Evolutionary conservation across 371 early-diverging fungal species (phyloP).

Genomic region (Mortierella sp.): DNA sequence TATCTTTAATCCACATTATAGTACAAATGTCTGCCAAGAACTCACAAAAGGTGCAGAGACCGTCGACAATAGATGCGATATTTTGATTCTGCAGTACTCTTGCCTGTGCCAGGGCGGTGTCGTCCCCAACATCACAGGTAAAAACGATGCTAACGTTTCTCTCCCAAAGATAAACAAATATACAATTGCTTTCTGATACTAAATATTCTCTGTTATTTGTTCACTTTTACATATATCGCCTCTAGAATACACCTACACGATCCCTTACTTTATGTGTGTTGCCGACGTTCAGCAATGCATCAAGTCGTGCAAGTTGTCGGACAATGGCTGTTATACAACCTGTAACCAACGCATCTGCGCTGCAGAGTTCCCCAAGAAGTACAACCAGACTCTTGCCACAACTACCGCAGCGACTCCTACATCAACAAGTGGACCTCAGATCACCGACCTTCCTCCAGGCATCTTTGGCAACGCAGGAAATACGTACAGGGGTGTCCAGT

Average conservation of each 20-base stretch:
- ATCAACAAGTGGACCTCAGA: slow-evolving; percentile 69
- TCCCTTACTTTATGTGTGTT: slow-evolving; percentile 56
- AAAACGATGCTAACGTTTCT: not conserved
- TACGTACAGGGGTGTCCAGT: slow-evolving; percentile 60
- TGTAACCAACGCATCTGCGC: slow-evolving; percentile 47
- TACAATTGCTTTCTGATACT: too few relatives aligned
- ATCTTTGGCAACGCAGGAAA: slow-evolving; percentile 83
- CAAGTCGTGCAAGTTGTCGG: slow-evolving; percentile 22
- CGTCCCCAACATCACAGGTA: slow-evolving; percentile 41
- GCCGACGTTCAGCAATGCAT: slow-evolving; percentile 46
- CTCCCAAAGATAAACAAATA: not conserved
- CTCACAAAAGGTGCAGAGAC: slow-evolving; percentile 30
- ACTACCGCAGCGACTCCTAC: slow-evolving; percentile 25
- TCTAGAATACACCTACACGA: slow-evolving; percentile 58
- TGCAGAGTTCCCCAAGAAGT: slow-evolving; percentile 50
- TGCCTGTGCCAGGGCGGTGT: slow-evolving; percentile 42
- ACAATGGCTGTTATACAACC: slow-evolving; percentile 36
- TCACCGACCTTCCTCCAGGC: slow-evolving; percentile 77
- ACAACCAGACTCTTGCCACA: slow-evolving; percentile 45
- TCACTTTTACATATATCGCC: not conserved
- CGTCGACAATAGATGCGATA: slow-evolving; percentile 42
- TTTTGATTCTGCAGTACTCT: slow-evolving; percentile 19
- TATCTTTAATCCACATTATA: too few relatives aligned
- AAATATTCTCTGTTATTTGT: too few relatives aligned
- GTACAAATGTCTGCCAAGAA: slow-evolving; percentile 53